A percentile compares a stretch with the other conserved stretches of the same genome.
Conservation (phyloP, 78 protist species). For the Guillardia theta region DNA sequence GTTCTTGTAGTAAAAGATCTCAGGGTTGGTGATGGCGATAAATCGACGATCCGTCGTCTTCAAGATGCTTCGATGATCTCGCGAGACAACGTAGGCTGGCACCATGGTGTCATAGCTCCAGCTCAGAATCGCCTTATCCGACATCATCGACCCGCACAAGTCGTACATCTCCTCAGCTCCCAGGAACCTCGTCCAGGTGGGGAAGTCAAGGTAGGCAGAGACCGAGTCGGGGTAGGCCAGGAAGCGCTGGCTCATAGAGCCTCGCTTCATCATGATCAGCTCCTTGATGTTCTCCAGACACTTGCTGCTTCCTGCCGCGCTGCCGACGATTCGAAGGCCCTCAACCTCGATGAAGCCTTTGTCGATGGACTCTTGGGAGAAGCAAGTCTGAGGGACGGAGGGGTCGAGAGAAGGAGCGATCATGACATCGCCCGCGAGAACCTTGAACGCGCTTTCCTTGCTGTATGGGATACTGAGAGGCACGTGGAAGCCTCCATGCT, state of each 20-base stretch:
- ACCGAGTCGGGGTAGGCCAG: not conserved
- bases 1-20: not conserved
- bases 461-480: not conserved
- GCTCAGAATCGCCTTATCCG: not conserved
- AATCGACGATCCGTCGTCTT: not conserved
- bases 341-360: not conserved
- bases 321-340: slow-evolving; percentile 32
- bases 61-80: not conserved
- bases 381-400: not conserved
- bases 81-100: not conserved
- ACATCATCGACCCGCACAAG: not conserved
- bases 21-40: not conserved
- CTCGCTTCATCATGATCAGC: not conserved
- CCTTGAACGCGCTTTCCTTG: not conserved
- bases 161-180: slow-evolving; percentile 14
- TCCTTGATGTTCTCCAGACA: not conserved
- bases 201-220: slow-evolving; percentile 8
- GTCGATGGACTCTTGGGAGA: not conserved
- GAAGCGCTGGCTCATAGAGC: not conserved
- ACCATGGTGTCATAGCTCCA: slow-evolving; percentile 17
- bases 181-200: slow-evolving; percentile 24
- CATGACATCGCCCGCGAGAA: not conserved
- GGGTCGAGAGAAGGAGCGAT: not conserved
- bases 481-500: slow-evolving; percentile 16
- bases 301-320: not conserved